Percentiles rank a stretch among this genome's conserved stretches.
Conservation (phyloP, 495 filamentous ascomycete genomes). For the Aspergillus leporis region DNA sequence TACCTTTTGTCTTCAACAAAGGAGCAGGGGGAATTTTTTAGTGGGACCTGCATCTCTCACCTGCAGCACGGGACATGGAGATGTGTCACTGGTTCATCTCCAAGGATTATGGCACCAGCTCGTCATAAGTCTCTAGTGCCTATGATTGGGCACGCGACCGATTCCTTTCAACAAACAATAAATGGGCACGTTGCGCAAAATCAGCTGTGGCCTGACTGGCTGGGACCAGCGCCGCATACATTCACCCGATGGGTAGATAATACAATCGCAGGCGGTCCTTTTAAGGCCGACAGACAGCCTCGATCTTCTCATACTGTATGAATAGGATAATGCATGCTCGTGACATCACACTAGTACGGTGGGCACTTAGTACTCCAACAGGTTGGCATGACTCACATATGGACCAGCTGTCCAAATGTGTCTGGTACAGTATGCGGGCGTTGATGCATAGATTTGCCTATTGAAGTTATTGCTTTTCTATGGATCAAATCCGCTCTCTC, state of each 20-base stretch:
- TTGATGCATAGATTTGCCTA: neutral
- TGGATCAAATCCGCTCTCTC: neutral
- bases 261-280: neutral
- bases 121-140: constrained; percentile 1
- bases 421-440: neutral
- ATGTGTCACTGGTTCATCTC: constrained; percentile 4
- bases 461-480: neutral
- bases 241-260: neutral
- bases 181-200: constrained; percentile 3
- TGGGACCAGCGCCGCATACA: neutral
- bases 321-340: neutral
- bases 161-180: constrained; percentile 2
- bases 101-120: neutral
- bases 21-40: neutral
- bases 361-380: neutral
- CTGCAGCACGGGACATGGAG: constrained; percentile 3
- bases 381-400: neutral
- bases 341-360: neutral
- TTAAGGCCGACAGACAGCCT: neutral
- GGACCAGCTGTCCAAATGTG: neutral
- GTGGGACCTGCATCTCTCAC: constrained; percentile 5
- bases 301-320: neutral
- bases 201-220: neutral
- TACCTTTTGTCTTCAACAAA: neutral
- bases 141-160: constrained; percentile 9